Evolutionary conservation across 176 grass and related monocot genomes (phyloP), one percentile per base, ranked within the genome.

Genomic region (Aegilops speltoides): DNA sequence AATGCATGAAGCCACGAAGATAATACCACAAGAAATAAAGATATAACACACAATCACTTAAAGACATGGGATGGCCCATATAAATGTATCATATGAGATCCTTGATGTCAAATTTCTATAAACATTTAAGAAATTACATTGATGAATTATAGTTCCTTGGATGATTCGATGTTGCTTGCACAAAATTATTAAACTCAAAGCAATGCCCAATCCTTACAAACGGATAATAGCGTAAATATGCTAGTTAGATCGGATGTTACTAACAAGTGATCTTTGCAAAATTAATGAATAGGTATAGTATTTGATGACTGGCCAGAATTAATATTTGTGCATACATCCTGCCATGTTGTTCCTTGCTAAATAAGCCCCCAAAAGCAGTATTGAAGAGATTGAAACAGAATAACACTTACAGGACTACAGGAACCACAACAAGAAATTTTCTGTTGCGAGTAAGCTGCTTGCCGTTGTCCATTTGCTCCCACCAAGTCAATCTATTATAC

Each of bases 381-480:
- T 4, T 57, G 79, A 70, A 38, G 25, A 6, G 52, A 48, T 13
- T 8, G 43, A 8, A 72, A 56, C 9, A 28, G 19, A 90, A 23
- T 63, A 61, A 31, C 28, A 82, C 92, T 84, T 86, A 97, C 95
- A 97, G 78, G 19, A 97, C 92, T 19, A 97, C 87, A 78, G 92
- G 92, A 83, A 97, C 95, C 13, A 91, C 95, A 31, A 79, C 89
- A 77, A 97, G 76, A 90, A 97, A 97, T 78, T 95, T 97, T 46
- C 90, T 77, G 88, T 97, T 97, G 76, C 92, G 90, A 36, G 95
- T 97, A 85, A 97, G 95, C 69, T 97, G 92, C 67, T 97, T 97
- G 67, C 95, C 95, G 54, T 70, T 95, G 88, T 97, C 95, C 90
- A 97, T 91, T 82, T 97, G 95, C 67, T 97, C 95, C 95, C 95